A percentile compares a stretch with the other conserved stretches of the same genome.
Evolutionary conservation across 306 rosid genomes (phyloP).

Genomic region (Dryas drummondii): DNA sequence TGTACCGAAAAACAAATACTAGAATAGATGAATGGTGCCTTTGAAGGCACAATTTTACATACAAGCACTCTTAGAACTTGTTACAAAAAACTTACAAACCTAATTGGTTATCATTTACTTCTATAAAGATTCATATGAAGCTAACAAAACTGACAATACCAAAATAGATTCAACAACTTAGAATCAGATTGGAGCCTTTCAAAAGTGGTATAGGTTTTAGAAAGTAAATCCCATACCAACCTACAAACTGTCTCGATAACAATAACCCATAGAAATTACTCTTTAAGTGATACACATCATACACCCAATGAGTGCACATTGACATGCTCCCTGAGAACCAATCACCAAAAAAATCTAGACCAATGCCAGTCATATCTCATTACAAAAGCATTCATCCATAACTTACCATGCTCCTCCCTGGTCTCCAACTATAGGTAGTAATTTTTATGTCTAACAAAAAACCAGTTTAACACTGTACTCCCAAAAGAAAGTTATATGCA

Average conservation of each 20-base stretch:
- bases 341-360: background rate
- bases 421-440: background rate
- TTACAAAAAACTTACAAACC: background rate
- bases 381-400: background rate
- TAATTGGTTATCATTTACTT: background rate
- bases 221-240: background rate
- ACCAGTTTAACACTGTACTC: background rate
- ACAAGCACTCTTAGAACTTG: background rate
- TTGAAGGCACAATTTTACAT: background rate
- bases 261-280: background rate
- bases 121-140: background rate
- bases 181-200: background rate
- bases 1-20: background rate
- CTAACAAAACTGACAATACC: background rate
- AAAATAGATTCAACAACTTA: background rate
- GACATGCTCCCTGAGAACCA: background rate
- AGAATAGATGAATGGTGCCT: background rate
- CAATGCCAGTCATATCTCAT: background rate
- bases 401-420: background rate
- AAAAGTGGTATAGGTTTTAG: background rate
- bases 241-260: background rate
- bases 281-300: too few relatives aligned
- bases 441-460: background rate
- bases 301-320: too few relatives aligned
- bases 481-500: background rate